A percentile compares a stretch with the other conserved stretches of the same genome.
phyloP scores from a whole-genome alignment of 768 basidiomycete species.

The Psilocybe subaeruginosa region DNA sequence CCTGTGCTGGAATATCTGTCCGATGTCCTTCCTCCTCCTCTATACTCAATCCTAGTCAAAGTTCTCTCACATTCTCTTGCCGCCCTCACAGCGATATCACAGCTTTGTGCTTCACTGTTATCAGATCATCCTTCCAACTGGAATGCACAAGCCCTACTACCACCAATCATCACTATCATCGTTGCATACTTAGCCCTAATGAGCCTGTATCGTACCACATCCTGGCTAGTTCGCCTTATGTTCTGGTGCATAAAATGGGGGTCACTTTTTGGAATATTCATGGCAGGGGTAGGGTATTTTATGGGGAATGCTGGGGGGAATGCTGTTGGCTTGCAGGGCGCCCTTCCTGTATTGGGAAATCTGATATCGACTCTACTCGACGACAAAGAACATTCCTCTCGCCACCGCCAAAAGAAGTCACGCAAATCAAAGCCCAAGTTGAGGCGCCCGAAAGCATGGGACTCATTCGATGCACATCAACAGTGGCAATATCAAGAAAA shows the following conservation, averaged over 20 bases:
- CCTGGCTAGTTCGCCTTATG: constrained; percentile 68
- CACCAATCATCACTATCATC: constrained; percentile 74
- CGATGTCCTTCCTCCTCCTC: constrained; percentile 54
- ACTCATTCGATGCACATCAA: constrained; percentile 62
- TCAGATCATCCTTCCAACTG: constrained; percentile 59
- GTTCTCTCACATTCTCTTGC: constrained; percentile 56
- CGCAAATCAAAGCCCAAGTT: constrained; percentile 22
- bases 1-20: constrained; percentile 57
- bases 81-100: constrained; percentile 49
- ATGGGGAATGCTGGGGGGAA: constrained; percentile 37
- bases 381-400: constrained; percentile 5
- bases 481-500: constrained; percentile 56
- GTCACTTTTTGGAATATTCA: constrained; percentile 52
- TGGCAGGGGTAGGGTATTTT: constrained; percentile 60
- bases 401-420: constrained; percentile 8
- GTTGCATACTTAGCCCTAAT: constrained; percentile 77
- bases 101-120: constrained; percentile 49
- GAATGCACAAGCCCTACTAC: constrained; percentile 69
- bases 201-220: constrained; percentile 78
- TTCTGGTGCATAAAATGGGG: constrained; percentile 84
- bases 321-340: constrained; percentile 36
- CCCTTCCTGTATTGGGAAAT: constrained; percentile 42
- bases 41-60: constrained; percentile 54
- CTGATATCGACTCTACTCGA: constrained; percentile 37
- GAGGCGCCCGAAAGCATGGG: constrained; percentile 57